Conservation (phyloP, 352 stramenopile genomes). For the Pythium brachiatum region DNA sequence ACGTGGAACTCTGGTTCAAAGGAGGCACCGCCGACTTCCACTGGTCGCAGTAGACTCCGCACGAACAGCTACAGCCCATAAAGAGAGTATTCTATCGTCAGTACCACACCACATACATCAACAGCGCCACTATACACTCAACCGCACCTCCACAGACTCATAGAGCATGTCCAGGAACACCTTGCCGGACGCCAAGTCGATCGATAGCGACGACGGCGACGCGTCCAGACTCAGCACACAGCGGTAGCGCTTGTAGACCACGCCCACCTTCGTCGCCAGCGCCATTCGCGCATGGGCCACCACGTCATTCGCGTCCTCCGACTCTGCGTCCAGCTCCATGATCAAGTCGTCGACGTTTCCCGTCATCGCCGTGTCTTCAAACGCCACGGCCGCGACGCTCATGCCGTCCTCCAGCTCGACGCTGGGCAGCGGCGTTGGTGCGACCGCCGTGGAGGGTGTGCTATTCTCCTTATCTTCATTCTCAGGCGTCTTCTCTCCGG, state of each 20-base stretch:
- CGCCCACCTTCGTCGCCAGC: conserved; percentile 42
- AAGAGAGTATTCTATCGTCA: background rate
- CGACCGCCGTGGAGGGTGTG: background rate
- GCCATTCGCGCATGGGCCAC: conserved; percentile 34
- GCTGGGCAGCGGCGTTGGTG: background rate
- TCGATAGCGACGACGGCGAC: conserved; percentile 79
- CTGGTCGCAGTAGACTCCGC: conserved; percentile 53
- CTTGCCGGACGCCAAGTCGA: conserved; percentile 65
- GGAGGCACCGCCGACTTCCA: conserved; percentile 41
- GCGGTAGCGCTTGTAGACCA: conserved; percentile 76
- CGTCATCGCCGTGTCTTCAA: background rate
- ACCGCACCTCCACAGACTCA: conserved; percentile 60
- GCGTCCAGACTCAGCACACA: conserved; percentile 84
- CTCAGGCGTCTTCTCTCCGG: conserved; percentile 4
- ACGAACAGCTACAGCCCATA: conserved; percentile 61
- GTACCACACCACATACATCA: background rate
- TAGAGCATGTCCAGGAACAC: conserved; percentile 83
- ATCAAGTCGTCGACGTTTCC: background rate
- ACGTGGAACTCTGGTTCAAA: conserved; percentile 75
- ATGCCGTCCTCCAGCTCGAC: conserved; percentile 75
- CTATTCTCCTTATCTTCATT: conserved; percentile 23
- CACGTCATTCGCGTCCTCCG: background rate
- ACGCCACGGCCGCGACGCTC: conserved; percentile 51
- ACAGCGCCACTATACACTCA: background rate
- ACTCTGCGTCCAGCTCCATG: background rate